These are phyloP conservation scores for Boletus sp. DNA, from an alignment of 768 basidiomycete genomes.

Conservation along the genomic window DNA sequence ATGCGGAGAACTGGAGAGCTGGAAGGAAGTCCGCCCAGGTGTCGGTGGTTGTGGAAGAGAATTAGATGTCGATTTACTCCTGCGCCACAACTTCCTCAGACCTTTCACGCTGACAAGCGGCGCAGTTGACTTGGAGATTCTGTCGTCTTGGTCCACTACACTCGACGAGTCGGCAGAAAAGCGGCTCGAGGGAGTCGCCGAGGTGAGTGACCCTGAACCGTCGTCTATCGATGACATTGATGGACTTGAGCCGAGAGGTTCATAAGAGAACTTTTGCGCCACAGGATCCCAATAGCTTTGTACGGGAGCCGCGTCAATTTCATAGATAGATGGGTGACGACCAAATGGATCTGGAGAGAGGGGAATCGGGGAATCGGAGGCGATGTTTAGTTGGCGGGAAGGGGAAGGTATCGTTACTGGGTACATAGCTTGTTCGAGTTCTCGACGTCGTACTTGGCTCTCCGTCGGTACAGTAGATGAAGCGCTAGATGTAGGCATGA, in stretches of 20 bases:
- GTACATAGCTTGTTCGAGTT: slow-evolving; percentile 50
- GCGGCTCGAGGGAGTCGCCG: slow-evolving; percentile 48
- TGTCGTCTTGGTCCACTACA: slow-evolving; percentile 27
- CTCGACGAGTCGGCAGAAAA: slow-evolving; percentile 74
- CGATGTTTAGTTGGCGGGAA: slow-evolving; percentile 20
- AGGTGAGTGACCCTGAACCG: slow-evolving; percentile 13
- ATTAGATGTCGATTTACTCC: slow-evolving; percentile 48
- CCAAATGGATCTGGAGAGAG: slow-evolving; percentile 84
- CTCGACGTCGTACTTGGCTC: slow-evolving; percentile 47
- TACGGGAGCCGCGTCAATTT: slow-evolving; percentile 28
- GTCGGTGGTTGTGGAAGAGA: slow-evolving; percentile 35
- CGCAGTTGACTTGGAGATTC: slow-evolving; percentile 30
- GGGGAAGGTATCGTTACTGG: slow-evolving; percentile 35
- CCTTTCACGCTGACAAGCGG: slow-evolving; percentile 71
- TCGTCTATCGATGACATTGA: slow-evolving; percentile 25
- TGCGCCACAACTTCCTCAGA: slow-evolving; percentile 76
- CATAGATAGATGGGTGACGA: slow-evolving; percentile 55
- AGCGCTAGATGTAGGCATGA: slow-evolving; percentile 28
- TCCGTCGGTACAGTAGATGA: slow-evolving; percentile 38
- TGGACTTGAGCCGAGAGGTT: slow-evolving; percentile 21
- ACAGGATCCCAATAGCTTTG: slow-evolving; percentile 45
- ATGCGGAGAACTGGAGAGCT: slow-evolving; percentile 22
- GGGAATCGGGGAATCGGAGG: slow-evolving; percentile 61
- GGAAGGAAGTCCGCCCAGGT: slow-evolving; percentile 37
- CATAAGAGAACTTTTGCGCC: slow-evolving; percentile 21